Percentiles rank a stretch among this genome's conserved stretches.
Evolutionary conservation across 2,329 filamentous ascomycete genomes (phyloP).

Genomic region (Aspergillus fischeri): DNA sequence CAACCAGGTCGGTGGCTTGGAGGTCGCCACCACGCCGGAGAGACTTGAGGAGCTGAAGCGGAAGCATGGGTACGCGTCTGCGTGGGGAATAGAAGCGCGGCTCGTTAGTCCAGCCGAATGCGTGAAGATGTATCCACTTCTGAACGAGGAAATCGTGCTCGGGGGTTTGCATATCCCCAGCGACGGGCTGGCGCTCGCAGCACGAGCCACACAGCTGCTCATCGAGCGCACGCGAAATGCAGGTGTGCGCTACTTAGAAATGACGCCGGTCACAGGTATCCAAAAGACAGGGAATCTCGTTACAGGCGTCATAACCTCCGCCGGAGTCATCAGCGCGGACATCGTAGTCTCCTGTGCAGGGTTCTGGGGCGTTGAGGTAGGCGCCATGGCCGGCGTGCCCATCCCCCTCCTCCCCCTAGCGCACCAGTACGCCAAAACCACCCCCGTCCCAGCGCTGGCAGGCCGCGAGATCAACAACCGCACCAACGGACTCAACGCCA

Average conservation of each 20-base stretch:
- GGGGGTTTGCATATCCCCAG: conserved; percentile 58
- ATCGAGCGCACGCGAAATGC: conserved; percentile 55
- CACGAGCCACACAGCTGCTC: conserved; percentile 58
- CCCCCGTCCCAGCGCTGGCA: conserved; percentile 44
- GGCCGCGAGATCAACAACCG: conserved; percentile 36
- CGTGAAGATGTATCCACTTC: conserved; percentile 49
- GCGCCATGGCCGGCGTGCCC: conserved; percentile 55
- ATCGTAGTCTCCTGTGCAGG: conserved; percentile 61
- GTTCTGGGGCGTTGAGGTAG: conserved; percentile 64
- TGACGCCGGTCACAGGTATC: conserved; percentile 57
- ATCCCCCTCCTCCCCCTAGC: conserved; percentile 59
- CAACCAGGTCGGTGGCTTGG: conserved; percentile 60
- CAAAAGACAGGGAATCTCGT: conserved; percentile 47
- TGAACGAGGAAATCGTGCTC: conserved; percentile 52
- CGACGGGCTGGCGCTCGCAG: conserved; percentile 59
- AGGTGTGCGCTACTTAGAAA: conserved; percentile 56
- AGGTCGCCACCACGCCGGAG: conserved; percentile 58
- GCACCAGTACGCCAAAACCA: conserved; percentile 63
- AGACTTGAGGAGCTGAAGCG: conserved; percentile 59
- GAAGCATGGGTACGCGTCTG: conserved; percentile 57
- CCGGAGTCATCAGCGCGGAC: conserved; percentile 52
- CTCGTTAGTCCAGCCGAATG: conserved; percentile 53
- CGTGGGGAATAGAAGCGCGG: conserved; percentile 57
- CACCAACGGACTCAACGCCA: conserved; percentile 46
- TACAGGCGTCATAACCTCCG: conserved; percentile 53